A percentile compares a stretch with the other conserved stretches of the same genome.
Conservation (phyloP, 441 rosid genomes). For the Eutrema salsugineum region DNA sequence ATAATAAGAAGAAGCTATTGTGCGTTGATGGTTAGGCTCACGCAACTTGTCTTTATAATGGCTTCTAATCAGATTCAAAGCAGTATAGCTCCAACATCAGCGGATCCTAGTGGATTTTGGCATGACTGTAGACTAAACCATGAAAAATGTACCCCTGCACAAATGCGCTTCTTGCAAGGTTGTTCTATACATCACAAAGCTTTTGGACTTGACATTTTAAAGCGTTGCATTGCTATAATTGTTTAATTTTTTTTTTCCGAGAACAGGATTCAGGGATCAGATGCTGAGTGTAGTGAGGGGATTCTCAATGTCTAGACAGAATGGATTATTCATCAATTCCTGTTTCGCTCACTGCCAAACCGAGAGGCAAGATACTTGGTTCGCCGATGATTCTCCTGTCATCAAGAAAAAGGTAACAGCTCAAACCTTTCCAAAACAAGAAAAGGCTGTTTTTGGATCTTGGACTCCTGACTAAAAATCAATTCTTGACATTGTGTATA, state of each 20-base stretch:
- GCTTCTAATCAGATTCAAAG: conserved; percentile 49
- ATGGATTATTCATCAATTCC: conserved; percentile 87
- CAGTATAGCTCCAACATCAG: conserved; percentile 86
- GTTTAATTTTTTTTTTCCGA: not conserved
- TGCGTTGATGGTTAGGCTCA: conserved; percentile 6
- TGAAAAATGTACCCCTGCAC: conserved; percentile 60
- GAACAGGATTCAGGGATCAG: conserved; percentile 76
- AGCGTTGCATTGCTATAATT: not conserved
- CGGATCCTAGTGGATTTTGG: conserved; percentile 95
- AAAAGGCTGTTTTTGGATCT: not conserved
- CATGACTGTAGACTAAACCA: conserved; percentile 73
- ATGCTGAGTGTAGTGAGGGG: conserved; percentile 70
- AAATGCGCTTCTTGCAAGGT: conserved; percentile 81
- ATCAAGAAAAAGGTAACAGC: conserved; percentile 62
- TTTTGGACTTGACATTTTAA: not conserved
- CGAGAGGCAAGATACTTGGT: conserved; percentile 98
- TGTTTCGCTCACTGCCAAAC: conserved; percentile 98
- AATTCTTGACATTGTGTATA: not conserved
- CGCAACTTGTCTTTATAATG: not conserved
- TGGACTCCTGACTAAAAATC: not conserved
- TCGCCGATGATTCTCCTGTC: conserved; percentile 80
- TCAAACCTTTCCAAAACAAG: conserved; percentile 6
- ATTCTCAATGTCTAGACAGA: conserved; percentile 64
- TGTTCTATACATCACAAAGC: not conserved
- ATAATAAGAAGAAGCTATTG: not conserved